Conservation (phyloP, 176 grass and related monocot genomes). For the Hordeum marinum region DNA sequence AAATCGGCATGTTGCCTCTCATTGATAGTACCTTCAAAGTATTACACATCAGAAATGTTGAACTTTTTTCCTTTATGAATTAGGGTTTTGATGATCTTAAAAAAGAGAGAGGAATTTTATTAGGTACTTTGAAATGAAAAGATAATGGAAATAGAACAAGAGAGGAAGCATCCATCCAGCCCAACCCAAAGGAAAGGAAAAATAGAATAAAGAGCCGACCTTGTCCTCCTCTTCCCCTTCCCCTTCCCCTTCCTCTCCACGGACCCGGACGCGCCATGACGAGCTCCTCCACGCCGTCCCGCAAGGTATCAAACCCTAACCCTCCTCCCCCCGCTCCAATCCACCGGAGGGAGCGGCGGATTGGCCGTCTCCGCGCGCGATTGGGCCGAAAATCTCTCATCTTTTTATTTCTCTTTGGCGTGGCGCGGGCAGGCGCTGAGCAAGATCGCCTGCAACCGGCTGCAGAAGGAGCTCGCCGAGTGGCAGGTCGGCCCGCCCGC, state of each 20-base stretch:
- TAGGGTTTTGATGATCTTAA: no score
- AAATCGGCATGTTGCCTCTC: background rate
- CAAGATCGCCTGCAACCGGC: conserved; percentile 95
- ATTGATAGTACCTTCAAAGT: background rate
- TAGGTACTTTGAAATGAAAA: background rate
- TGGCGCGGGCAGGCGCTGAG: conserved; percentile 62
- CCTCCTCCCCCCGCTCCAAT: background rate
- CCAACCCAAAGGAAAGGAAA: background rate
- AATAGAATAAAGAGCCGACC: background rate
- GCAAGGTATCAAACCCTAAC: conserved; percentile 28
- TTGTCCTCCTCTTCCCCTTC: background rate
- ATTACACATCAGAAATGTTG: no score
- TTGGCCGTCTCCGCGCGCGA: background rate
- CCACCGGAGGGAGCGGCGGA: background rate
- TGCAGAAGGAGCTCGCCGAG: conserved; percentile 89
- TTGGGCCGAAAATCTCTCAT: background rate
- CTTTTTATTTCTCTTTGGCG: background rate
- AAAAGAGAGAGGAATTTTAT: no score
- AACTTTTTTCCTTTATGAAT: no score
- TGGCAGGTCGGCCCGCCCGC: conserved; percentile 73
- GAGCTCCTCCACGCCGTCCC: conserved; percentile 49
- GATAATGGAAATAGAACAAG: background rate
- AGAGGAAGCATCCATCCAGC: background rate
- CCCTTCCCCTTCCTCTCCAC: background rate
- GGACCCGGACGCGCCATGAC: conserved; percentile 33